A percentile compares a stretch with the other conserved stretches of the same genome.
Evolutionary conservation across 257 asterid genomes (phyloP).

Genomic region (Nicotiana benthamiana): DNA sequence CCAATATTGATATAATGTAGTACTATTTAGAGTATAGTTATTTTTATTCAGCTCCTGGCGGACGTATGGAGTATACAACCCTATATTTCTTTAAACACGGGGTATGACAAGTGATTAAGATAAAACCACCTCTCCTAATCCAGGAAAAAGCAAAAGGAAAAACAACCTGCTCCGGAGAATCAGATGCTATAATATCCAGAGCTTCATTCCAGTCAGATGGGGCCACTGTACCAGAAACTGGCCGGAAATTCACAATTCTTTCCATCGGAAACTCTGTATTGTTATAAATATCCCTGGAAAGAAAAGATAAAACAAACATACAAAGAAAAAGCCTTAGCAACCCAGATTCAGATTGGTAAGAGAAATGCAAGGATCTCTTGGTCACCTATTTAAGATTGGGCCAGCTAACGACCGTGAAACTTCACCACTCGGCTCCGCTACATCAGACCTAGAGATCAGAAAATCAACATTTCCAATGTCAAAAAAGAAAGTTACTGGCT

Average conservation of each 20-base stretch:
- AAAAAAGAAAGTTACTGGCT: constrained; percentile 2
- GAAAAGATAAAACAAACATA: constrained; percentile 6
- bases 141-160: not conserved
- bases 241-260: constrained; percentile 42
- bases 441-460: constrained; percentile 52
- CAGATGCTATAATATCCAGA: constrained; percentile 64
- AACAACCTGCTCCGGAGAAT: constrained; percentile 93
- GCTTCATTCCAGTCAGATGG: constrained; percentile 97
- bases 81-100: not conserved
- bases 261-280: constrained; percentile 63
- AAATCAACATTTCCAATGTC: constrained; percentile 6
- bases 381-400: constrained; percentile 61
- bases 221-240: constrained; percentile 52
- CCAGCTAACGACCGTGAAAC: constrained; percentile 50
- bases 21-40: not conserved
- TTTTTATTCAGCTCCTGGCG: not conserved
- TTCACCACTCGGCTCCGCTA: constrained; percentile 95
- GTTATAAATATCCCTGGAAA: constrained; percentile 60
- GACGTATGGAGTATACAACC: not conserved
- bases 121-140: not conserved
- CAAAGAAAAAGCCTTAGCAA: not conserved
- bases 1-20: not conserved
- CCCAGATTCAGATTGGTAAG: not conserved
- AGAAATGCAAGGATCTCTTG: constrained; percentile 9
- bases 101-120: not conserved